phyloP scores from a whole-genome alignment of 768 basidiomycete genomes.

The Tulasnella sp. region DNA sequence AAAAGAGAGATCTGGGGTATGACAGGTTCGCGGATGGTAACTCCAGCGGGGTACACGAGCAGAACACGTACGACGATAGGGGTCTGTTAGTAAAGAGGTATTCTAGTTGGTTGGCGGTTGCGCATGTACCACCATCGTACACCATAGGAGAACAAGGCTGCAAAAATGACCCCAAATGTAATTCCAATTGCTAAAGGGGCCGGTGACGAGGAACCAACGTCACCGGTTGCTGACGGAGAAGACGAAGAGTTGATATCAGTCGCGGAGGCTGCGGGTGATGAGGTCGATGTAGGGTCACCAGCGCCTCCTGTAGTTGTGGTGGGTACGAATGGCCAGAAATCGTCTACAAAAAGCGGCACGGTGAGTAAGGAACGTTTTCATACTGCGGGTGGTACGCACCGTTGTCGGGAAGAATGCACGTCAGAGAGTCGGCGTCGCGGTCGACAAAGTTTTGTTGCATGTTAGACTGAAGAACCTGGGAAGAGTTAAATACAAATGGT shows the following conservation, averaged over 20 bases:
- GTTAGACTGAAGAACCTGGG: slow-evolving; percentile 30
- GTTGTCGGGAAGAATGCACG: slow-evolving; percentile 50
- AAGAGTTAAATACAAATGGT: slow-evolving; percentile 46
- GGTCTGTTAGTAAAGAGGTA: neutral
- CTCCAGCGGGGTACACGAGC: neutral
- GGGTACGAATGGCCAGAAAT: slow-evolving; percentile 33
- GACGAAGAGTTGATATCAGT: slow-evolving; percentile 32
- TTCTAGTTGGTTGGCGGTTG: neutral
- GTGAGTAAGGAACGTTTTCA: neutral
- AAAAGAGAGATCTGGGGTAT: neutral
- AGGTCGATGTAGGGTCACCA: slow-evolving; percentile 19
- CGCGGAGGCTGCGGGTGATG: slow-evolving; percentile 22
- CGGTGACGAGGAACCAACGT: neutral
- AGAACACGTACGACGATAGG: neutral
- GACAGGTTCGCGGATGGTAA: no score
- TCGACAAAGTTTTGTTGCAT: slow-evolving; percentile 47
- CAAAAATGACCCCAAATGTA: slow-evolving; percentile 33
- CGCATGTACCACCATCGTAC: neutral
- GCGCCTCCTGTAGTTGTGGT: slow-evolving; percentile 1
- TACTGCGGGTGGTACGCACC: slow-evolving; percentile 36
- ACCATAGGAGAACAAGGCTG: slow-evolving; percentile 24
- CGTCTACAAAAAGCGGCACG: neutral
- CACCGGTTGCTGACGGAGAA: neutral
- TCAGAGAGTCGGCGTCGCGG: slow-evolving; percentile 43
- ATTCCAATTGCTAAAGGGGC: slow-evolving; percentile 38